phyloP scores from a whole-genome alignment of 768 basidiomycete species.

The Termitomyces bulborhizus region DNA sequence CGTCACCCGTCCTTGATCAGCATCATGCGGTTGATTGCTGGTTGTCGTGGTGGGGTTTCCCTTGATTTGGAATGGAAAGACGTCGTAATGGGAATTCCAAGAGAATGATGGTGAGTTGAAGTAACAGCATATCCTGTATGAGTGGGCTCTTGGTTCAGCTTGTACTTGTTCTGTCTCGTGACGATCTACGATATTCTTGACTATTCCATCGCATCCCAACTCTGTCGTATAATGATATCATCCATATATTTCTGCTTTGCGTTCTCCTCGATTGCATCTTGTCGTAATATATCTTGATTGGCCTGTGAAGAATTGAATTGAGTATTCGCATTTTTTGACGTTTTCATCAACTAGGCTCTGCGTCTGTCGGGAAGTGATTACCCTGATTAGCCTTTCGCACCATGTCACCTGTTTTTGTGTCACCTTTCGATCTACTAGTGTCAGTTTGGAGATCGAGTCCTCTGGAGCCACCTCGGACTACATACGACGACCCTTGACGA shows the following conservation, averaged over 20 bases:
- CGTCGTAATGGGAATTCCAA: not conserved
- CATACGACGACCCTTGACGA: no score
- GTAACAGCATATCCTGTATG: conserved; percentile 1
- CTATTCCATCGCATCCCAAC: not conserved
- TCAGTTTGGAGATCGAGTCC: no score
- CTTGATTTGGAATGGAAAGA: not conserved
- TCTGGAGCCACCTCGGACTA: no score
- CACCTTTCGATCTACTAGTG: no score
- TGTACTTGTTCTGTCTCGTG: not conserved
- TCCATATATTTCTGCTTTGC: not conserved
- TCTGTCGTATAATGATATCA: not conserved
- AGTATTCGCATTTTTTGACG: no score
- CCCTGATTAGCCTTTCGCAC: no score
- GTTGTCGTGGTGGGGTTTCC: no score
- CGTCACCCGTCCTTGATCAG: not conserved
- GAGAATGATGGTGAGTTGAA: not conserved
- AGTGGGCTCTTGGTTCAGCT: conserved; percentile 2
- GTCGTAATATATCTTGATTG: not conserved
- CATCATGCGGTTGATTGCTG: not conserved
- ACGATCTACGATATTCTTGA: not conserved
- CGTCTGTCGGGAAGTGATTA: no score
- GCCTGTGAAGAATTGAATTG: no score
- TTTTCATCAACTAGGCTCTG: no score
- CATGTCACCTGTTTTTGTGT: no score
- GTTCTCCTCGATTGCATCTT: not conserved